Conservation (phyloP, 148 eudicot genomes). For the Talinum fruticosum region DNA sequence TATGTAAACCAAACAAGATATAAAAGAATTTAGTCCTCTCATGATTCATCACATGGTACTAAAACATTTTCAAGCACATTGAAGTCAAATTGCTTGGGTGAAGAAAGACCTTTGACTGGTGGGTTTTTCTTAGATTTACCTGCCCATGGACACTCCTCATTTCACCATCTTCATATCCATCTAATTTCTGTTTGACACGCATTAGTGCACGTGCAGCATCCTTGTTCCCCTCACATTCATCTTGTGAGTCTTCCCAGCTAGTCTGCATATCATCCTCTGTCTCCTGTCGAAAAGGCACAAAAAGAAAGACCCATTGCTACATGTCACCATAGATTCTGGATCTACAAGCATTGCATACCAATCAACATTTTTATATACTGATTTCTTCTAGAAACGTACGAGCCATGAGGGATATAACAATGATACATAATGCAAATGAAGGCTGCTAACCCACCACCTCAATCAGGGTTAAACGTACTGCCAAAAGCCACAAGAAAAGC, state of each 20-base stretch:
- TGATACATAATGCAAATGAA: neutral
- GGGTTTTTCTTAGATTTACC: slow-evolving; percentile 37
- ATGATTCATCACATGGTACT: neutral
- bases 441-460: neutral
- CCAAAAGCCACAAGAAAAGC: neutral
- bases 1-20: neutral
- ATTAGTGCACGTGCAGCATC: slow-evolving; percentile 95
- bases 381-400: neutral
- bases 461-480: neutral
- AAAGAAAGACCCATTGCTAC: neutral
- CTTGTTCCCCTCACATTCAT: slow-evolving; percentile 88
- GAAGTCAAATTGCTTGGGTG: neutral
- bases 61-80: neutral
- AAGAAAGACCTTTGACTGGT: neutral
- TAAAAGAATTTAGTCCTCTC: neutral
- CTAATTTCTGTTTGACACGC: slow-evolving; percentile 97
- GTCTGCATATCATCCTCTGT: slow-evolving; percentile 68
- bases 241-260: slow-evolving; percentile 78
- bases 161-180: slow-evolving; percentile 99
- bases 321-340: neutral
- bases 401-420: neutral
- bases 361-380: neutral
- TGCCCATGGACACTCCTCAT: slow-evolving; percentile 96
- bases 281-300: slow-evolving; percentile 44
- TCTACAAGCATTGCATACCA: neutral